A percentile compares a stretch with the other conserved stretches of the same genome.
These are phyloP conservation scores for Geotrichum bryndzae DNA, from an alignment of 1,139 yeast genomes.

Conservation along the genomic window DNA sequence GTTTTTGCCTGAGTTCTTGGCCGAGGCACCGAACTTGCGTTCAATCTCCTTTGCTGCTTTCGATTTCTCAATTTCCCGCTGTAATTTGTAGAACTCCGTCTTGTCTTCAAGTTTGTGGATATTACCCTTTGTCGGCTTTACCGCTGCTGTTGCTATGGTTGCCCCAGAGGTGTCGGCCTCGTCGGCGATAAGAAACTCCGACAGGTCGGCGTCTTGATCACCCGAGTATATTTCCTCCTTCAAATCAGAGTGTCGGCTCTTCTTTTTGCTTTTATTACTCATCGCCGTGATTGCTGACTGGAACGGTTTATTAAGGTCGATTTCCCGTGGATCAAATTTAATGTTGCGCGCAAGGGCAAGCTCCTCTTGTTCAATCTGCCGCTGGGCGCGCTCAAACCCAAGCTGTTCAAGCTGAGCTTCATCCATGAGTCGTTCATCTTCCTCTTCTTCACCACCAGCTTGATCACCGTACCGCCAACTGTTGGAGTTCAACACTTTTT, in stretches of 20 bases:
- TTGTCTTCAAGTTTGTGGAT: slow-evolving; percentile 8
- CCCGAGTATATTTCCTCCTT: slow-evolving; percentile 2
- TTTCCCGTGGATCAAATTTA: neutral
- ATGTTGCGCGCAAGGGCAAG: slow-evolving; percentile 6
- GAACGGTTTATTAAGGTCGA: slow-evolving; percentile 4
- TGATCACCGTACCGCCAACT: slow-evolving; percentile 15
- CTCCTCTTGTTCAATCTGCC: slow-evolving; percentile 13
- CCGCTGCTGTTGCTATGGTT: neutral
- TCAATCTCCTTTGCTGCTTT: slow-evolving; percentile 14
- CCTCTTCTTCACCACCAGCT: slow-evolving; percentile 8
- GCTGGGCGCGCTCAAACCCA: slow-evolving; percentile 6
- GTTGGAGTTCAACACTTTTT: slow-evolving; percentile 12
- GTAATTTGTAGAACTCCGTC: slow-evolving; percentile 10
- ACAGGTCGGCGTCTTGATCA: slow-evolving; percentile 3
- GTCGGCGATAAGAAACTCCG: slow-evolving; percentile 1
- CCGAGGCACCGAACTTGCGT: slow-evolving; percentile 1
- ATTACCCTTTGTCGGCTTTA: slow-evolving; percentile 5
- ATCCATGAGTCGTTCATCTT: slow-evolving; percentile 1
- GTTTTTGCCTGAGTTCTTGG: neutral
- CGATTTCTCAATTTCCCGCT: slow-evolving; percentile 15
- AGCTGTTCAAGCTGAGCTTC: neutral
- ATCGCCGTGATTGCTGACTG: neutral
- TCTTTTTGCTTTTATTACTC: slow-evolving; percentile 1
- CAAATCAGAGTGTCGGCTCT: neutral
- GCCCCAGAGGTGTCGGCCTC: neutral